Evolutionary conservation across 179 eudicot species (phyloP).

Genomic region (Drosera spatulata): DNA sequence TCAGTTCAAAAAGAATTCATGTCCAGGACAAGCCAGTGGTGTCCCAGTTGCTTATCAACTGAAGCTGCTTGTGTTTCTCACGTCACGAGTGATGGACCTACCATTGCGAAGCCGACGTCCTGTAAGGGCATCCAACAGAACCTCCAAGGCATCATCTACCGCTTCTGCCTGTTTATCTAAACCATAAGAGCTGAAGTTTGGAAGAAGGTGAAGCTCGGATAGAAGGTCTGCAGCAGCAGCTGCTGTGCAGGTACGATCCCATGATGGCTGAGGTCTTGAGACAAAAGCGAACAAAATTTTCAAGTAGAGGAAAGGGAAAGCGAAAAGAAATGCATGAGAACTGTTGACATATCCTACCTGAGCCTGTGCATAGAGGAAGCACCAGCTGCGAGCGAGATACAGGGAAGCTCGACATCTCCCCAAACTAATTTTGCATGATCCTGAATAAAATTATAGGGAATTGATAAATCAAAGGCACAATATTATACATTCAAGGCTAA

Average conservation of each 20-base stretch:
- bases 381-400: constrained; percentile 65
- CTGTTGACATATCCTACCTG: constrained; percentile 28
- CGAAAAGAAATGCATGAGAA: no score
- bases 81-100: constrained; percentile 65
- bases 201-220: constrained; percentile 55
- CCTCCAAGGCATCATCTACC: constrained; percentile 53
- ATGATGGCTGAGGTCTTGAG: constrained; percentile 85
- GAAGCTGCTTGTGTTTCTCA: constrained; percentile 14
- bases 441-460: constrained; percentile 17
- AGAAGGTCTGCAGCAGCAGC: constrained; percentile 91
- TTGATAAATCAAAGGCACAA: no score
- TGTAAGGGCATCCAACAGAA: constrained; percentile 62
- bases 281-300: constrained; percentile 2
- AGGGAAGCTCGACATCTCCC: constrained; percentile 59
- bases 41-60: not conserved
- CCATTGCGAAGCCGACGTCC: constrained; percentile 77
- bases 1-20: no score
- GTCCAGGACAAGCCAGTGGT: not conserved
- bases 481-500: no score
- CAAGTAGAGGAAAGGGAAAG: no score
- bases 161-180: constrained; percentile 67
- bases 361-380: constrained; percentile 96
- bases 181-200: constrained; percentile 37
- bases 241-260: constrained; percentile 97
- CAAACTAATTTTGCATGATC: constrained; percentile 59